Conservation (phyloP, 1,284 basidiomycete species). For the Ceratobasidium sp. region DNA sequence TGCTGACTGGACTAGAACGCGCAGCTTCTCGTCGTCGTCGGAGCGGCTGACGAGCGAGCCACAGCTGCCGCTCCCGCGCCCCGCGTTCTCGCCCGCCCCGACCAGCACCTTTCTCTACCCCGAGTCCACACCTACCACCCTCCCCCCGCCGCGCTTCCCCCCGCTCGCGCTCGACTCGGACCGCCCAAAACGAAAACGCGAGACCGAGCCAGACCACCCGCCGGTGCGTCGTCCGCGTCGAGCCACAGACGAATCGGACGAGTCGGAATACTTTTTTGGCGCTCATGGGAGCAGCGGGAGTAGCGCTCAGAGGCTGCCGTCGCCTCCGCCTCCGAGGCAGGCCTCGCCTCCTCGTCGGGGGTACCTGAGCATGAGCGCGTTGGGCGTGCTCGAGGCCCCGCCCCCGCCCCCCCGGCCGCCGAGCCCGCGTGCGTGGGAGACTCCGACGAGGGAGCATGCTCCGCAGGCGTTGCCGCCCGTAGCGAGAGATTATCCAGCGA, state of each 20-base stretch:
- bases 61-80: neutral
- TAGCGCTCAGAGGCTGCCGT: neutral
- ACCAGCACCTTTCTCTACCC: conserved; percentile 11
- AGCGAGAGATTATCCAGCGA: neutral
- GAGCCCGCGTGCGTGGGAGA: neutral
- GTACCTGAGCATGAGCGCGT: conserved; percentile 29
- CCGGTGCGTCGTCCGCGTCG: conserved; percentile 12
- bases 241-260: neutral
- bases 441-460: neutral
- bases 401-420: neutral
- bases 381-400: conserved; percentile 35
- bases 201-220: neutral
- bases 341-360: neutral
- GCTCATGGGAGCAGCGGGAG: neutral
- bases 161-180: neutral
- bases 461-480: no score
- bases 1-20: neutral
- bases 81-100: conserved; percentile 21
- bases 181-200: conserved; percentile 14
- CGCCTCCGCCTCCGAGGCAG: neutral
- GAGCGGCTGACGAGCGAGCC: conserved; percentile 19
- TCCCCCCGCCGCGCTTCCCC: neutral
- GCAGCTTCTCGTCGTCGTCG: neutral
- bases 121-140: neutral
- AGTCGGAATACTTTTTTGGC: neutral